Evolutionary conservation across 495 filamentous ascomycete species (phyloP).

Genomic region (Monascus purpureus): DNA sequence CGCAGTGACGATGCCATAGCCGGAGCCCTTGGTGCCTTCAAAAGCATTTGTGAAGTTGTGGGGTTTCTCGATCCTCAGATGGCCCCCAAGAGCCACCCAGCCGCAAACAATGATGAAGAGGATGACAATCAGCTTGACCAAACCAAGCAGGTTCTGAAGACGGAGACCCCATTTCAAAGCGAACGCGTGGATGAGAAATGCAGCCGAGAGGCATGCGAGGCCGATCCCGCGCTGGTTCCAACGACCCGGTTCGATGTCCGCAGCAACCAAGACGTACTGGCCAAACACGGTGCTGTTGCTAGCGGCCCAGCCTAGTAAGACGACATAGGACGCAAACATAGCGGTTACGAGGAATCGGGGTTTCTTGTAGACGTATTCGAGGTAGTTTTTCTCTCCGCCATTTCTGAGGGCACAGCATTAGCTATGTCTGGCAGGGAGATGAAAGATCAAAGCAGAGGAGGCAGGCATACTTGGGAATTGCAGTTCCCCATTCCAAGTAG

Average conservation of each 20-base stretch:
- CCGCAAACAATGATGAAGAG: constrained; percentile 51
- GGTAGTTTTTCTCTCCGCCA: constrained; percentile 61
- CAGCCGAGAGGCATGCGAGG: constrained; percentile 48
- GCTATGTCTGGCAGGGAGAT: no score
- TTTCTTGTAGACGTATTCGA: constrained; percentile 49
- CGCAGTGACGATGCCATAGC: constrained; percentile 48
- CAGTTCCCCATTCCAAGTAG: constrained; percentile 42
- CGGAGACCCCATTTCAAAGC: constrained; percentile 56
- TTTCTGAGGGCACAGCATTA: constrained; percentile 28
- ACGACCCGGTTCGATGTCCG: constrained; percentile 42
- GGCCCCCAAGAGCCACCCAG: constrained; percentile 44
- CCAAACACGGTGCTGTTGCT: constrained; percentile 60
- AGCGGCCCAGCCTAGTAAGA: constrained; percentile 38
- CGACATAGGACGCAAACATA: constrained; percentile 45
- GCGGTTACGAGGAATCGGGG: constrained; percentile 53
- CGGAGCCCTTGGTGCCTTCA: constrained; percentile 39
- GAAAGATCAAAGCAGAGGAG: no score
- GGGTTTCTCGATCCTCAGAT: constrained; percentile 30
- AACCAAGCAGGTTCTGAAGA: constrained; percentile 49
- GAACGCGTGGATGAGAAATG: constrained; percentile 45
- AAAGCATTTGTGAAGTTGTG: constrained; percentile 56
- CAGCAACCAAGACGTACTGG: constrained; percentile 52
- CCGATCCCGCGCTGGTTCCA: constrained; percentile 58
- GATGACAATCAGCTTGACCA: constrained; percentile 55
- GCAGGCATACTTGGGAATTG: constrained; percentile 26